phyloP scores from a whole-genome alignment of 306 rosid genomes.

The Prunus dulcis region DNA sequence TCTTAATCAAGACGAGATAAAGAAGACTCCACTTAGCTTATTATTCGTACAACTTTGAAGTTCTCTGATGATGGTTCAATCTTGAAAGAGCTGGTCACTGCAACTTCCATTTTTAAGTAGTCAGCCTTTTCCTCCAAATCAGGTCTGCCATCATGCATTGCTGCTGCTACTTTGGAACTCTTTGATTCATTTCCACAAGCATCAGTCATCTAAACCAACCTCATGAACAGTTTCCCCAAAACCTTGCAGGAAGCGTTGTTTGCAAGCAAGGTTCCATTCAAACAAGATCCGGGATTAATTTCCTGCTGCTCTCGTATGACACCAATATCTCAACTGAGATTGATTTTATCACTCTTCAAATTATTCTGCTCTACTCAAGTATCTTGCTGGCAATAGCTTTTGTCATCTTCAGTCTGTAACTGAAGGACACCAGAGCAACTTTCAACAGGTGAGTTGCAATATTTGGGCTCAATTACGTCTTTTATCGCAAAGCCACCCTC shows the following conservation, averaged over 20 bases:
- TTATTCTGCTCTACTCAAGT: background rate
- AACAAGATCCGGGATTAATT: constrained; percentile 16
- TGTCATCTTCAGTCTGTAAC: constrained; percentile 14
- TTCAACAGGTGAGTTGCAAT: constrained; percentile 12
- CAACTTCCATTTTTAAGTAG: constrained; percentile 18
- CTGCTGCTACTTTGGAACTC: constrained; percentile 15
- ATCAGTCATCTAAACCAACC: constrained; percentile 23
- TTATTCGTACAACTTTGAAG: background rate
- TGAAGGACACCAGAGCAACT: background rate
- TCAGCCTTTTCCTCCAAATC: constrained; percentile 27
- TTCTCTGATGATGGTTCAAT: too few relatives aligned
- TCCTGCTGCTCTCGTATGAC: constrained; percentile 23
- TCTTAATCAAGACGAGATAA: constrained; percentile 8
- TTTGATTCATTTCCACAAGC: constrained; percentile 19
- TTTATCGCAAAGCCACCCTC: background rate
- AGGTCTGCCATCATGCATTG: constrained; percentile 19
- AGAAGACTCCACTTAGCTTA: constrained; percentile 12
- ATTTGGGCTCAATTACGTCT: background rate
- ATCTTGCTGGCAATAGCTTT: background rate
- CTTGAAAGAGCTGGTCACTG: background rate
- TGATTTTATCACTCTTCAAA: background rate
- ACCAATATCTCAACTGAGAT: constrained; percentile 3
- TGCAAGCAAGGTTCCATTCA: constrained; percentile 23
- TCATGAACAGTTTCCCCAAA: constrained; percentile 23
- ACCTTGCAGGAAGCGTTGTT: constrained; percentile 31